Conservation (phyloP, 1,139 yeast species). For the Yamadazyma trypodendri region DNA sequence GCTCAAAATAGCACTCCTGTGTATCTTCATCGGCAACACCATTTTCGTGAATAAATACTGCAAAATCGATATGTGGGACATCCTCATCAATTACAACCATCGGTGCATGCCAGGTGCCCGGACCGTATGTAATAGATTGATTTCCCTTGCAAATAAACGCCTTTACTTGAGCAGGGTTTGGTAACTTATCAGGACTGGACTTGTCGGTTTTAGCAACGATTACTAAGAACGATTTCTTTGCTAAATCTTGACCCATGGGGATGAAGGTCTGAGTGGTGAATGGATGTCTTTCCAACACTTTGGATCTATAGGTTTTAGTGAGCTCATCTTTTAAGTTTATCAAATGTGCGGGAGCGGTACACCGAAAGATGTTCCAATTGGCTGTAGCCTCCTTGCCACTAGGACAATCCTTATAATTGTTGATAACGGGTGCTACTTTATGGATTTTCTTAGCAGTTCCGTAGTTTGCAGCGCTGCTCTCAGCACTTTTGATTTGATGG, state of each 20-base stretch:
- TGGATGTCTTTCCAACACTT: conserved; percentile 88
- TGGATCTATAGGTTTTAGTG: conserved; percentile 47
- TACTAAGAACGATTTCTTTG: conserved; percentile 62
- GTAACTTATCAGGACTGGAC: conserved; percentile 40
- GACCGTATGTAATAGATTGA: conserved; percentile 87
- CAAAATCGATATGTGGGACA: conserved; percentile 65
- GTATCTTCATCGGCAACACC: conserved; percentile 80
- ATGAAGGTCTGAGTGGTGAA: conserved; percentile 85
- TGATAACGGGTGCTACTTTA: conserved; percentile 67
- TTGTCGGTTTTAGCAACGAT: conserved; percentile 68
- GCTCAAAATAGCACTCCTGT: conserved; percentile 71
- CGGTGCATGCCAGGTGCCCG: conserved; percentile 79
- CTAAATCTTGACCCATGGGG: conserved; percentile 71
- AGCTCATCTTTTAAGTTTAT: conserved; percentile 27
- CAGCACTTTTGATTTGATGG: conserved; percentile 33
- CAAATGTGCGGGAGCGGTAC: conserved; percentile 69
- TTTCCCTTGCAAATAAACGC: conserved; percentile 80
- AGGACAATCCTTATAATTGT: conserved; percentile 48
- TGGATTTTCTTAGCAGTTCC: conserved; percentile 87
- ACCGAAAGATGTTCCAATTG: conserved; percentile 81
- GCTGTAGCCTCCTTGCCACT: conserved; percentile 52
- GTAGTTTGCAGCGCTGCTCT: conserved; percentile 66
- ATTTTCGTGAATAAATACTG: conserved; percentile 81
- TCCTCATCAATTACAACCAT: conserved; percentile 72
- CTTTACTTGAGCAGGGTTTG: conserved; percentile 56